Conservation (phyloP, 257 asterid species). For the Pogostemon cablin region DNA sequence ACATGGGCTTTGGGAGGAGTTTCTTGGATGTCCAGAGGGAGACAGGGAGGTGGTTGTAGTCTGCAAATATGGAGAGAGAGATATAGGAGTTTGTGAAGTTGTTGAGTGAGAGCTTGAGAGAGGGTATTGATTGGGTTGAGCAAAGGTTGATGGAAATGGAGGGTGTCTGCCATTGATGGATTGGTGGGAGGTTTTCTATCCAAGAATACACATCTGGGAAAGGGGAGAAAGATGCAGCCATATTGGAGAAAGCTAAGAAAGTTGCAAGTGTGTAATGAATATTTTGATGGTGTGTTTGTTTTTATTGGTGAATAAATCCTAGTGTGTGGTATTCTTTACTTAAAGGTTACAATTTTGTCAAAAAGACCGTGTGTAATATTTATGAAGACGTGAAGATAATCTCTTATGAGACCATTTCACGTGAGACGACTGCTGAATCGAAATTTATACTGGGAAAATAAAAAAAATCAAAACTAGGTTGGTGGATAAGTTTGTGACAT, state of each 20-base stretch:
- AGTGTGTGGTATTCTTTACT: no score
- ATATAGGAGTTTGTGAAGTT: conserved; percentile 37
- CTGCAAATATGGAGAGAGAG: conserved; percentile 57
- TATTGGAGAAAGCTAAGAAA: not conserved
- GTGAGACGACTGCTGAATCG: no score
- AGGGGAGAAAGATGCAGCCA: conserved; percentile 39
- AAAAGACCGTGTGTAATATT: no score
- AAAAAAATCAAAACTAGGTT: no score
- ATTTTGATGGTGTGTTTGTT: no score
- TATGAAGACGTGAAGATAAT: no score
- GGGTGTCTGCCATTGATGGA: conserved; percentile 44
- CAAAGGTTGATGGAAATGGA: conserved; percentile 53
- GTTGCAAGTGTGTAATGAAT: no score
- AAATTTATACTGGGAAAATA: no score
- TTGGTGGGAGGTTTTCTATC: conserved; percentile 62
- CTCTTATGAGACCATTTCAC: no score
- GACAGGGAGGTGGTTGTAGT: conserved; percentile 57
- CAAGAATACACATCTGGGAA: conserved; percentile 67
- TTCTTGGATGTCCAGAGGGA: conserved; percentile 77
- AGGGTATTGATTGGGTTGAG: conserved; percentile 54
- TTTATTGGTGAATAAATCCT: no score
- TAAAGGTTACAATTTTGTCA: no score
- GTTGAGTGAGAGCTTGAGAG: conserved; percentile 64
- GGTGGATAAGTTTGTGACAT: no score
- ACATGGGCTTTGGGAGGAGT: conserved; percentile 19